These are phyloP conservation scores for Phytophthora rubi DNA, from an alignment of 352 stramenopile genomes.

Conservation along the genomic window DNA sequence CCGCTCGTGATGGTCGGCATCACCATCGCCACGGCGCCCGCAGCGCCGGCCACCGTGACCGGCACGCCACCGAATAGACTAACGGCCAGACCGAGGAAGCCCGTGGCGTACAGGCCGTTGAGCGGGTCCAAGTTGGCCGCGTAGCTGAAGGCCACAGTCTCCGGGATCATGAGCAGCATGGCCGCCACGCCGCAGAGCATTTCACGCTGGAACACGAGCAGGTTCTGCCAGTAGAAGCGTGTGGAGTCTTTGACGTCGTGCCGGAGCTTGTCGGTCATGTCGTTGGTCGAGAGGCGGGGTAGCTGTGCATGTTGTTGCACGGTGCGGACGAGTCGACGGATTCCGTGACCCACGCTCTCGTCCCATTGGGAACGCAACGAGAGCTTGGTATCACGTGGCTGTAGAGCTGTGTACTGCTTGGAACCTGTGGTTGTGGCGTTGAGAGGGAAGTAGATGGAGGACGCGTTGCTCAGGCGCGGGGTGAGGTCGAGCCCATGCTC, in stretches of 20 bases:
- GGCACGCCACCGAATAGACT: conserved; percentile 88
- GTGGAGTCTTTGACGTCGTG: conserved; percentile 35
- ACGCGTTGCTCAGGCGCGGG: conserved; percentile 22
- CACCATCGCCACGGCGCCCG: conserved; percentile 92
- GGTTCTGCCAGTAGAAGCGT: conserved; percentile 64
- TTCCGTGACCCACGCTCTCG: conserved; percentile 39
- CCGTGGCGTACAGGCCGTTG: conserved; percentile 92
- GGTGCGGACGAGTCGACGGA: conserved; percentile 29
- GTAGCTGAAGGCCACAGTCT: conserved; percentile 95
- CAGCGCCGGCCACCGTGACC: conserved; percentile 88
- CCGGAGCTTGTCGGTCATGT: conserved; percentile 31
- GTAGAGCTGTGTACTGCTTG: conserved; percentile 33
- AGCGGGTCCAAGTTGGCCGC: conserved; percentile 88
- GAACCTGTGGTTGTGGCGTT: background rate
- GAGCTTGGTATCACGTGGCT: conserved; percentile 13
- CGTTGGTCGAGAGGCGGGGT: conserved; percentile 13
- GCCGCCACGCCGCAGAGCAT: conserved; percentile 90
- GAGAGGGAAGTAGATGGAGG: conserved; percentile 26
- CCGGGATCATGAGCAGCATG: conserved; percentile 93
- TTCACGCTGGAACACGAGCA: conserved; percentile 67
- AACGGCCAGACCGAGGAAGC: conserved; percentile 90
- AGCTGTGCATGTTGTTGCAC: conserved; percentile 6
- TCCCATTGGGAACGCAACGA: conserved; percentile 30
- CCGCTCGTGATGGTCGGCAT: conserved; percentile 84
- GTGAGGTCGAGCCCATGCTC: conserved; percentile 21